Base-by-base conservation (phyloP, 768 basidiomycete genomes). In the Gloeopeniophorella convolvens region DNA sequence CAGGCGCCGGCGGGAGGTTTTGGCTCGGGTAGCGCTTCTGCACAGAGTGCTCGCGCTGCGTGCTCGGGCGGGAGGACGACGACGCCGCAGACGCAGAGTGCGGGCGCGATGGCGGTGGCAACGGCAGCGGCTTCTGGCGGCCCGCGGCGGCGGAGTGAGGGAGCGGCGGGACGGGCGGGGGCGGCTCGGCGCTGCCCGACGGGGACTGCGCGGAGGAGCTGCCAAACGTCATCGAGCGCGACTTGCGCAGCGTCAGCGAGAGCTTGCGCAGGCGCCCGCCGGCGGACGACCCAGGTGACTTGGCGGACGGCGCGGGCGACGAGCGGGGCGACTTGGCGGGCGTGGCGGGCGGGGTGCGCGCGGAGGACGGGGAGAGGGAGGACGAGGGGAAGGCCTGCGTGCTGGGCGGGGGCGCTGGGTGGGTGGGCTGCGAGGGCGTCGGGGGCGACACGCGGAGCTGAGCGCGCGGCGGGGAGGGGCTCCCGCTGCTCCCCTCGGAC, bases 161-260 rank as follows among this genome's bases (percentile, higher is more conserved):
- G n/a, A 58, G 47, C 20, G 62, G 53, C 13, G 73, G 70, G 15
- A 72, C 60, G 11, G 70, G 63, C 24, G 81, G 79, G 10, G 76
- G 62, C 20, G 71, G 68, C 4, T 61, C 58, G 74, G 73, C 2
- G 60, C 43, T 51, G 21, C 42, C 40, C 12, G 45, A 39, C 8
- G 34, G 9, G 23, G 55, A 31, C 35, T 23, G 37, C 34, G 44
- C 9, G 3, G 21, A 11, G 44, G 9, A 23, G 24, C n/a, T n/a
- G 57, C 55, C 15, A 50, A 63, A 64, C 10, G 62, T 72, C 67
- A 77, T 68, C 18, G 79, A 80, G 51, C 72, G 73, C 31, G 70
- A 64, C 28, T 64, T 66, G 47, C 67, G 74, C 15, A 82, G 67
- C 3, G 80, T 78, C 44, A 32, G 49, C 21, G 42, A 57, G 32